These are phyloP conservation scores for Xylaria sp. DNA, from an alignment of 2,329 filamentous ascomycete genomes.

Conservation along the genomic window DNA sequence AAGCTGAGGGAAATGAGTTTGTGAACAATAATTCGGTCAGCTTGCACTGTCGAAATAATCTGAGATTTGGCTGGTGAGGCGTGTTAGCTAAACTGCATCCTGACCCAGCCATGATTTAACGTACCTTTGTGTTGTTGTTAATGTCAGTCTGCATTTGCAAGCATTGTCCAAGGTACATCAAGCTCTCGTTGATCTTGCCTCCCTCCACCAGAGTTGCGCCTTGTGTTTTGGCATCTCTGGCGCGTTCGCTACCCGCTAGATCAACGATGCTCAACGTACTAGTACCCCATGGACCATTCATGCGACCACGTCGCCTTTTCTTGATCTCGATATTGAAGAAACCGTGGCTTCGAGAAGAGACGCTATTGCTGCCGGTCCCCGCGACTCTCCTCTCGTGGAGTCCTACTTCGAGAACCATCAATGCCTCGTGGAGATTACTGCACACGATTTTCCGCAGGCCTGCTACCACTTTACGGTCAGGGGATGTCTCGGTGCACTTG, in stretches of 20 bases:
- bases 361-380: slow-evolving; percentile 92
- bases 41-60: slow-evolving; percentile 86
- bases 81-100: slow-evolving; percentile 18
- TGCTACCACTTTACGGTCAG: slow-evolving; percentile 93
- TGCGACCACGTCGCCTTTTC: slow-evolving; percentile 69
- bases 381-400: slow-evolving; percentile 87
- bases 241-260: slow-evolving; percentile 91
- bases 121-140: slow-evolving; percentile 77
- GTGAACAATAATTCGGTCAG: slow-evolving; percentile 86
- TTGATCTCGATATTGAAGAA: slow-evolving; percentile 97
- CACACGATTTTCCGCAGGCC: slow-evolving; percentile 92
- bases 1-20: slow-evolving; percentile 81
- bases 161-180: slow-evolving; percentile 98
- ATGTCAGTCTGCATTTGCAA: slow-evolving; percentile 92
- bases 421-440: slow-evolving; percentile 80
- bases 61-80: slow-evolving; percentile 70
- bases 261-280: slow-evolving; percentile 90
- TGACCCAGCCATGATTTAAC: slow-evolving; percentile 29
- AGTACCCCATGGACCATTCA: slow-evolving; percentile 74
- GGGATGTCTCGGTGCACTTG: slow-evolving; percentile 88
- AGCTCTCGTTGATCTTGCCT: slow-evolving; percentile 96
- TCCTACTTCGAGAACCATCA: slow-evolving; percentile 90
- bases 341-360: slow-evolving; percentile 90
- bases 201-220: slow-evolving; percentile 93
- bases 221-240: slow-evolving; percentile 91